These are phyloP conservation scores for Penicillium argentinense DNA, from an alignment of 495 filamentous ascomycete species.

Conservation along the genomic window DNA sequence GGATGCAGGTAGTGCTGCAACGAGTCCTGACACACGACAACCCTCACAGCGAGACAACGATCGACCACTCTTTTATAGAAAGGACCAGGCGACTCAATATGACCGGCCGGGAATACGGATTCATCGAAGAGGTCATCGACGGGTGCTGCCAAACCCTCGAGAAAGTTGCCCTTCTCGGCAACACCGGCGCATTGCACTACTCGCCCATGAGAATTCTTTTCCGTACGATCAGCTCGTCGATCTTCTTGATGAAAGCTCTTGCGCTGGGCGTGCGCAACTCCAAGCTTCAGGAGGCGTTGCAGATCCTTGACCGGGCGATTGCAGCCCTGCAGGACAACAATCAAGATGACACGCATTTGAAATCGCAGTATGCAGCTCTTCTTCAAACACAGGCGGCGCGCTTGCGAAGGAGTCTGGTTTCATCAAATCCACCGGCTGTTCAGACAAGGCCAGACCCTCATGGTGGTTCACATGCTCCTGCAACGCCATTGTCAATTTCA, in stretches of 20 bases:
- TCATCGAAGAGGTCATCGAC: slow-evolving; percentile 42
- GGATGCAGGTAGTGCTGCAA: slow-evolving; percentile 39
- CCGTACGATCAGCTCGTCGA: slow-evolving; percentile 37
- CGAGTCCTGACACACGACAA: slow-evolving; percentile 15
- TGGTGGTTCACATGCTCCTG: background rate
- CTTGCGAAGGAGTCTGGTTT: slow-evolving; percentile 18
- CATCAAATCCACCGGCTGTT: background rate
- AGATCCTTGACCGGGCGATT: slow-evolving; percentile 36
- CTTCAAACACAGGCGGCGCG: slow-evolving; percentile 27
- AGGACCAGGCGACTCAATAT: slow-evolving; percentile 10
- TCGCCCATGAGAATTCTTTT: slow-evolving; percentile 38
- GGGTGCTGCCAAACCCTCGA: slow-evolving; percentile 31
- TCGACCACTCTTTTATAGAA: slow-evolving; percentile 14
- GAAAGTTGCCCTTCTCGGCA: slow-evolving; percentile 14
- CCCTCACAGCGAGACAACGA: slow-evolving; percentile 8
- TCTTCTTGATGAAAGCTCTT: slow-evolving; percentile 43
- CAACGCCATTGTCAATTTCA: background rate
- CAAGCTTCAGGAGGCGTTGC: slow-evolving; percentile 33
- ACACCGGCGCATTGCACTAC: slow-evolving; percentile 22
- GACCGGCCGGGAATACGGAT: slow-evolving; percentile 29
- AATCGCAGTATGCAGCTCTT: slow-evolving; percentile 35
- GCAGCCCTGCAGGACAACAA: slow-evolving; percentile 27
- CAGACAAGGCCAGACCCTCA: background rate
- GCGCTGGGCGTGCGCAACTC: slow-evolving; percentile 33
- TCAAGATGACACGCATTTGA: slow-evolving; percentile 40